phyloP scores from a whole-genome alignment of 768 basidiomycete species.

The Nevesoporus exiguus region DNA sequence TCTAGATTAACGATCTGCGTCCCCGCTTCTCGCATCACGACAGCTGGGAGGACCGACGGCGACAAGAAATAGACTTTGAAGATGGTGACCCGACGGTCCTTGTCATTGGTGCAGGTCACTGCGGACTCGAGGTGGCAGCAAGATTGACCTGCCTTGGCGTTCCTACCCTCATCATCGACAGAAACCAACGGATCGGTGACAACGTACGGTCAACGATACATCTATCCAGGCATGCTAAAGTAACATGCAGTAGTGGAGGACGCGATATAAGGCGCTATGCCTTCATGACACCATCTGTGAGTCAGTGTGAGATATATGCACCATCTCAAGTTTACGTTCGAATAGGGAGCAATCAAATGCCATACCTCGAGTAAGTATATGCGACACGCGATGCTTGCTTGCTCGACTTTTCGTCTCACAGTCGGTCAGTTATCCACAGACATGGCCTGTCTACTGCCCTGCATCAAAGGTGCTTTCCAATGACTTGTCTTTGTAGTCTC shows the following conservation, averaged over 20 bases:
- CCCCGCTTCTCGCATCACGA: slow-evolving; percentile 41
- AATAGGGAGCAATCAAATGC: slow-evolving; percentile 50
- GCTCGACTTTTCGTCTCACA: neutral
- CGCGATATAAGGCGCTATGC: slow-evolving; percentile 52
- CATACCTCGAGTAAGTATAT: slow-evolving; percentile 47
- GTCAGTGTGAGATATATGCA: slow-evolving; percentile 18
- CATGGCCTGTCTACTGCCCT: slow-evolving; percentile 50
- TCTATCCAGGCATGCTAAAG: neutral
- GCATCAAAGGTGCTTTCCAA: slow-evolving; percentile 42
- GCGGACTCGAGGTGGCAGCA: slow-evolving; percentile 61
- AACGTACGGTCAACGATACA: slow-evolving; percentile 19
- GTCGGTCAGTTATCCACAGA: slow-evolving; percentile 44
- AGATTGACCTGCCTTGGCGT: slow-evolving; percentile 56
- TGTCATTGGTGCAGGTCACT: slow-evolving; percentile 62
- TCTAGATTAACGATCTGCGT: slow-evolving; percentile 38
- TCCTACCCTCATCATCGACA: slow-evolving; percentile 51
- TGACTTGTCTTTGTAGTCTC: neutral
- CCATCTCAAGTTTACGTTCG: neutral
- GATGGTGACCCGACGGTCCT: slow-evolving; percentile 53
- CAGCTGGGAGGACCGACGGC: slow-evolving; percentile 47
- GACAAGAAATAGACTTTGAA: slow-evolving; percentile 40
- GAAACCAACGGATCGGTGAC: slow-evolving; percentile 48
- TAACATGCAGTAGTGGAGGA: slow-evolving; percentile 40
- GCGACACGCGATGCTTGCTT: neutral
- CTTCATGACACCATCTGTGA: slow-evolving; percentile 51